Evolutionary conservation across 805 yeast genomes (phyloP), one percentile per base, ranked within the genome.

Genomic region (Sugiyamaella americana): DNA sequence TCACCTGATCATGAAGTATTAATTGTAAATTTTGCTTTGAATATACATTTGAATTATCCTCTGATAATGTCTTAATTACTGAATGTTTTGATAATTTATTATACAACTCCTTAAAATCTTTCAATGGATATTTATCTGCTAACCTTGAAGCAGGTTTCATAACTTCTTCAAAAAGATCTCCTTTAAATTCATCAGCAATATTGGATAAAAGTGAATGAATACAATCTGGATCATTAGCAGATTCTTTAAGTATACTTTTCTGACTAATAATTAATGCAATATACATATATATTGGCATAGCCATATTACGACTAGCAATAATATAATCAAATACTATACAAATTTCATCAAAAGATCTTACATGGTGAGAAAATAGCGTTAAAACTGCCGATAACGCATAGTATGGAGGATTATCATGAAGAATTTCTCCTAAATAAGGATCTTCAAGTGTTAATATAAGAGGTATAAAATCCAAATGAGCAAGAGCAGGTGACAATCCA

Each of bases 341-440:
- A 4, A 85, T 64, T 23, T 76, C 74, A 10, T 66, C 66, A 41
- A 74, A 65, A 29, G 72, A 69, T 38, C 69, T 65, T 17, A 76
- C 52, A 50, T 87, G 88, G 65, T 89, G 97, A 5, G 91, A 69
- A 60, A 81, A 87, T 40, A 86, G 55, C 1, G 98, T 87, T 30
- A 91, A 69, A 1, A 91, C 67, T 1, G 91, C 76, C 17, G 96
- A 84, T 13, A 93, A 64, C 0, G 87, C 84, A 58, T 79, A 89
- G 45, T 73, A 73, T 1, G 87, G 87, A 49, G 73, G 71, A 11
- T 79, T 69, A 17, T 74, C 55, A 19, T 57, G 56, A 3, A 71
- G 50, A 4, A 56, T 49, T 2, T 63, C 60, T 41, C 65, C 71
- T 5, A 79, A 59, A 2, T 62, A 54, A 3, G 58, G 62, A 54